phyloP scores from a whole-genome alignment of 192 early-diverging fungal species.

The Pilaira anomala region DNA sequence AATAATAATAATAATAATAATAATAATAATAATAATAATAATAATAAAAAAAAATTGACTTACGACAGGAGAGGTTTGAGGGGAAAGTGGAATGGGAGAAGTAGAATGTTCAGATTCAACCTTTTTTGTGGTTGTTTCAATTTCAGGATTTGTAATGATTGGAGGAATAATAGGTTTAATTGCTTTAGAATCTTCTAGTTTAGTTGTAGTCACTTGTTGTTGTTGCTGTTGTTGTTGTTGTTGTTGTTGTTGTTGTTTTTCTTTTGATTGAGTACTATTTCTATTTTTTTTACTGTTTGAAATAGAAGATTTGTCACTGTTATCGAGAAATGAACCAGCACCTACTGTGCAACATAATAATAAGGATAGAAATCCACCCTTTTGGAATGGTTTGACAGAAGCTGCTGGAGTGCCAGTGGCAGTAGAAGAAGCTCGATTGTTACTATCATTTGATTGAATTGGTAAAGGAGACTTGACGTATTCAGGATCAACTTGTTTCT shows the following conservation, averaged over 20 bases:
- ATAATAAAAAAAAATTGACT: not conserved
- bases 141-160: not conserved
- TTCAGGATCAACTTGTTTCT: conserved; percentile 18
- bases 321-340: conserved; percentile 17
- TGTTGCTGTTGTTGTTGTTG: too few relatives aligned
- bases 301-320: conserved; percentile 13
- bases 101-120: not conserved
- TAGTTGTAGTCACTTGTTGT: not conserved
- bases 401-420: not conserved
- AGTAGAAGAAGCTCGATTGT: conserved; percentile 8
- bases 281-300: not conserved
- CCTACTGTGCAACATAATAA: conserved; percentile 25
- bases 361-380: conserved; percentile 23
- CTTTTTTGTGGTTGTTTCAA: not conserved
- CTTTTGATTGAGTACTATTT: not conserved
- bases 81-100: not conserved
- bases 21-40: too few relatives aligned
- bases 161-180: not conserved
- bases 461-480: conserved; percentile 17
- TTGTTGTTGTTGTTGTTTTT: too few relatives aligned
- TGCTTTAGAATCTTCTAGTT: not conserved
- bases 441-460: not conserved
- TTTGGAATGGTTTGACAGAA: conserved; percentile 14
- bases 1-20: not conserved
- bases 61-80: conserved; percentile 3